Base-by-base conservation (phyloP, 2,329 filamentous ascomycete species). In the Fusarium xylarioides region DNA sequence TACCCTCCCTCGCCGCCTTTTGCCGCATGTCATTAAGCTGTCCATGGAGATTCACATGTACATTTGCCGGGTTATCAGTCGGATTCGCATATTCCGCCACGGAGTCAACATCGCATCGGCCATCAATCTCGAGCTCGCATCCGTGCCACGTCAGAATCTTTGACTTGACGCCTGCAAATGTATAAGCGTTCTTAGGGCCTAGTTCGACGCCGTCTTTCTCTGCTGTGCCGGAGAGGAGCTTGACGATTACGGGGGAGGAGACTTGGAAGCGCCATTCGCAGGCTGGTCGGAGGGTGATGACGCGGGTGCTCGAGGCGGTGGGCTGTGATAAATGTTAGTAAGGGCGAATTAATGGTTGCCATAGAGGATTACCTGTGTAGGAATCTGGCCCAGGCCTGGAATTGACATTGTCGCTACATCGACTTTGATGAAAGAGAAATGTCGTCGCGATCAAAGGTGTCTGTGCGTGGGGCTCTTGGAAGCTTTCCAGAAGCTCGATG, bases 171-270 rank as follows among this genome's bases (percentile, higher is more conserved):
- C 94, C 93, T 50, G 89, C 88, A 82, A 99, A 95, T 37, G 87
- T 91, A 84, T 98, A 98, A 15, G 89, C 87, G 57, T 92, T 92
- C 63, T 92, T 92, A 15, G 90, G 88, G 16, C 95, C 95, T 47
- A 99, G 92, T 84, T 99, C 96, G 62, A 95, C 95, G 80, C 96
- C 96, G 80, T 98, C 97, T 79, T 97, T 91, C 82, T 99, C 96
- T 54, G 95, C 96, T 3, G 92, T 94, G 69, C 96, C 96, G 38
- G 88, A 90, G 63, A 94, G 83, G 32, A 98, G 86, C 85, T 95
- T 86, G 53, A 88, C 79, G 43, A 82, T 81, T 56, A 87, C 67
- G 35, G 81, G 76, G 65, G 82, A 81, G 70, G 91, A 87, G 49
- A 94, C 91, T 78, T 93, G 88, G 83, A 95, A 95, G 56, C 93